Evolutionary conservation across 257 asterid species (phyloP).

Genomic region (Solanum gracilifrons): DNA sequence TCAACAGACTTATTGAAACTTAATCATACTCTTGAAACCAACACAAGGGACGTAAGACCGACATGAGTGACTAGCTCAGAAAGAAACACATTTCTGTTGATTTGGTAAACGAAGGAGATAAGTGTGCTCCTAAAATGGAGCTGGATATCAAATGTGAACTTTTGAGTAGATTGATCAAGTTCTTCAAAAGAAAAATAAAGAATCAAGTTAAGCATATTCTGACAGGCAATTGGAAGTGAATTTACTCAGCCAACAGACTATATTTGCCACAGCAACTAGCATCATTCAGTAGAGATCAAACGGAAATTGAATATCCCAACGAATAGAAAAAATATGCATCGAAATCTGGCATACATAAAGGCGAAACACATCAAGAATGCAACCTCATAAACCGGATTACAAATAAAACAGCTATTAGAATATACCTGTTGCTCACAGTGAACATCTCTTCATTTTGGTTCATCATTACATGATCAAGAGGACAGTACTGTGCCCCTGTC

Average conservation of each 20-base stretch:
- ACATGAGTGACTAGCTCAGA: background rate
- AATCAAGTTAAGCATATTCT: background rate
- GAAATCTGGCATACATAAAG: background rate
- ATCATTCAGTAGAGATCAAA: background rate
- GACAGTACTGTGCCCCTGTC: conserved; percentile 15
- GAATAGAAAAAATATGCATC: background rate
- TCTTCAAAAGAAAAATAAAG: background rate
- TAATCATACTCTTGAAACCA: background rate
- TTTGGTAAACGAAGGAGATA: background rate
- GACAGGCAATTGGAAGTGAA: background rate
- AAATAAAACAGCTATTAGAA: background rate
- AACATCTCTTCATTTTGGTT: conserved; percentile 23
- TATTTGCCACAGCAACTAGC: background rate
- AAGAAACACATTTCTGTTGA: background rate
- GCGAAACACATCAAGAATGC: background rate
- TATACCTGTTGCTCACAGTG: conserved; percentile 21
- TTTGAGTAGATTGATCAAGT: background rate
- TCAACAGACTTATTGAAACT: background rate
- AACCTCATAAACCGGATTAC: background rate
- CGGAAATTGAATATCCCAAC: background rate
- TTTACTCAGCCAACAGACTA: background rate
- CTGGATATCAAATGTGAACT: background rate
- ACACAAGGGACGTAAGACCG: background rate
- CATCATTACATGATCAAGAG: conserved; percentile 20
- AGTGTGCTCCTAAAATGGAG: background rate